Conservation (phyloP, 139 green algal species). For the Zygnema circumcarinatum region DNA sequence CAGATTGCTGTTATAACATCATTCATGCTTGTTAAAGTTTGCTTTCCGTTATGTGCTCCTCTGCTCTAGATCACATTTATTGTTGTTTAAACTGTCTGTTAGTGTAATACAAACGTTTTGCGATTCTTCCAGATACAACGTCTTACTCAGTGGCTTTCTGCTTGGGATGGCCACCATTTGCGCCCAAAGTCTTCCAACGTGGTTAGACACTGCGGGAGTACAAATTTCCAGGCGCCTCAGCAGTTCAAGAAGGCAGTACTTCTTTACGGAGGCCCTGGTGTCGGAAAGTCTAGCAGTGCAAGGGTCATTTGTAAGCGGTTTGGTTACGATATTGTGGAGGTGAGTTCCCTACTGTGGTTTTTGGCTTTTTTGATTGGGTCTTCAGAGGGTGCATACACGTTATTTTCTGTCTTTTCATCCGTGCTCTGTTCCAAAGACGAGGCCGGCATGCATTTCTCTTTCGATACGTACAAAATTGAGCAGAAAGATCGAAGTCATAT, state of each 20-base stretch:
- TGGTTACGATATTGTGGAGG: slow-evolving; percentile 52
- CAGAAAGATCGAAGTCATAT: too few species aligned
- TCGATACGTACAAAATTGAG: too few species aligned
- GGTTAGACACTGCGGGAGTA: not conserved
- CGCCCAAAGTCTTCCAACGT: not conserved
- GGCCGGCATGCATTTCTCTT: too few species aligned
- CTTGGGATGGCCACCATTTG: slow-evolving; percentile 4
- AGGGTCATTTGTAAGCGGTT: slow-evolving; percentile 72
- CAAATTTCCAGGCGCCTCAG: not conserved
- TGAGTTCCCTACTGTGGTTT: slow-evolving; percentile 1
- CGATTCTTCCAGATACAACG: slow-evolving; percentile 5
- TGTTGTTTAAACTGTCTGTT: too few species aligned
- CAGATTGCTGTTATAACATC: too few species aligned
- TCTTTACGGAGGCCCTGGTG: slow-evolving; percentile 86
- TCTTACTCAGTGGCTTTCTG: not conserved
- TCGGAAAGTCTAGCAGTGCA: slow-evolving; percentile 89
- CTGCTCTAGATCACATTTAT: too few species aligned
- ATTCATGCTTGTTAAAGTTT: too few species aligned
- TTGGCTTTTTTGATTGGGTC: not conserved
- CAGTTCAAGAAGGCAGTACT: slow-evolving; percentile 82
- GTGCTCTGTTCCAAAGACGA: too few species aligned
- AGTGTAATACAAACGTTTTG: too few species aligned
- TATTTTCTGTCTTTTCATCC: too few species aligned
- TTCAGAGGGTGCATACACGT: too few species aligned
- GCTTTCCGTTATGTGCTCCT: too few species aligned